These are phyloP conservation scores for Cryoendolithus antarcticus DNA, from an alignment of 2,329 filamentous ascomycete genomes.

Conservation along the genomic window DNA sequence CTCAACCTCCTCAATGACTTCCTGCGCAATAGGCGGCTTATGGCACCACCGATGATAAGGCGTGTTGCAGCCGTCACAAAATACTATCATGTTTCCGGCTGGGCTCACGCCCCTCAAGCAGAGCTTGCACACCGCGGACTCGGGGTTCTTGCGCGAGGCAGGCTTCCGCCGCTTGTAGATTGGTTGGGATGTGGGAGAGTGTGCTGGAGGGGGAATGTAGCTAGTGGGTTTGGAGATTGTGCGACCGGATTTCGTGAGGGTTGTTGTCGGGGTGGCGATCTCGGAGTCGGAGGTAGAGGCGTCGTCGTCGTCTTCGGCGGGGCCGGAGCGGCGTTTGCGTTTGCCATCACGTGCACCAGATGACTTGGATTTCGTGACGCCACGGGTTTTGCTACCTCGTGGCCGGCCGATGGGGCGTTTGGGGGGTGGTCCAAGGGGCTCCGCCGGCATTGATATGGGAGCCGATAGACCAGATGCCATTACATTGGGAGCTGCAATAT, in stretches of 20 bases:
- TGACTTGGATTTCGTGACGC: conserved; percentile 4
- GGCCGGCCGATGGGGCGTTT: conserved; percentile 14
- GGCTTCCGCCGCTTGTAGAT: conserved; percentile 43
- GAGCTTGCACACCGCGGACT: conserved; percentile 54
- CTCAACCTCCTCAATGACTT: conserved; percentile 54
- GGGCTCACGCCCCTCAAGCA: conserved; percentile 63
- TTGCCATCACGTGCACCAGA: conserved; percentile 24
- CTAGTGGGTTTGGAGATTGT: conserved; percentile 55
- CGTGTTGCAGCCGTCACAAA: conserved; percentile 70
- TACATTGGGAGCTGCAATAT: too few relatives aligned
- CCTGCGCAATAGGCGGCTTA: conserved; percentile 58
- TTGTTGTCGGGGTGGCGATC: conserved; percentile 44
- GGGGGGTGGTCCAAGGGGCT: conserved; percentile 3
- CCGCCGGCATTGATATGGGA: not conserved
- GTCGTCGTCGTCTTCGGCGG: conserved; percentile 29
- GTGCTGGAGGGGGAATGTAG: conserved; percentile 45
- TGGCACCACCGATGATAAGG: conserved; percentile 78
- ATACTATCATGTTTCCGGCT: conserved; percentile 66
- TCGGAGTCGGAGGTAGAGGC: conserved; percentile 19
- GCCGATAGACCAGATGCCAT: too few relatives aligned
- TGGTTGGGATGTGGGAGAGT: conserved; percentile 28
- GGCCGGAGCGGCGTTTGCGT: conserved; percentile 19
- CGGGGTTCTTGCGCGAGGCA: conserved; percentile 40
- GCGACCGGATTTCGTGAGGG: conserved; percentile 64
- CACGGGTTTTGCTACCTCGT: conserved; percentile 5